Evolutionary conservation across 768 basidiomycete species (phyloP), one percentile per base, ranked within the genome.

Genomic region (Mycena maculata): DNA sequence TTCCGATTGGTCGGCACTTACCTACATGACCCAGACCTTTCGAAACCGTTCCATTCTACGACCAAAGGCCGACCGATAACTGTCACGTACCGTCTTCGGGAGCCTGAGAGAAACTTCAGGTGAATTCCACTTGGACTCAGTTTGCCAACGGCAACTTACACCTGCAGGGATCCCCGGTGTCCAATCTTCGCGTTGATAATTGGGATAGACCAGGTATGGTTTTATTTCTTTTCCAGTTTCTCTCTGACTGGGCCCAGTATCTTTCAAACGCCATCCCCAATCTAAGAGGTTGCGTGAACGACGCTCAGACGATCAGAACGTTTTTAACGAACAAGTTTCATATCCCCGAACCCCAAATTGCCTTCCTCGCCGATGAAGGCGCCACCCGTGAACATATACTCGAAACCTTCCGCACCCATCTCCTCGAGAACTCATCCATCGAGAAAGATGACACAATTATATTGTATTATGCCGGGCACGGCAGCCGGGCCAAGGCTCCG

Each of bases 381-480:
- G 67, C 67, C 23, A 68, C 61, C 1, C 67, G 67, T 28, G 44
- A 31, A 12, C 38, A 42, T 33, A 63, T 68, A 25, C 50, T 68
- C 11, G 30, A 27, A 11, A 63, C 23, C n/a, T 68, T 68, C 25
- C 56, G 47, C 15, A 39, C 50, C 0, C 67, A 68, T 15, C 52
- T 68, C 2, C 54, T 68, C 31, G 50, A 59, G 1, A 68, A 68
- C 23, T 7, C 61, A 13, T 38, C 56, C 28, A 54, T 68, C 36
- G 50, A 63, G 36, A 59, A 54, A n/a, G 57, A 54, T 15, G 67
- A 68, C 27, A 38, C 61, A 7, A 63, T 68, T 13, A 55, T 68
- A n/a, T 8, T 68, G 1, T 68, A 68, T 27, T 68, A 68, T 33
- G 67, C 67, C 6, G 67, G 67, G 16, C 67, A 68, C 38, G 67